Conservation (phyloP, 306 rosid species). For the Glycine tomentella region DNA sequence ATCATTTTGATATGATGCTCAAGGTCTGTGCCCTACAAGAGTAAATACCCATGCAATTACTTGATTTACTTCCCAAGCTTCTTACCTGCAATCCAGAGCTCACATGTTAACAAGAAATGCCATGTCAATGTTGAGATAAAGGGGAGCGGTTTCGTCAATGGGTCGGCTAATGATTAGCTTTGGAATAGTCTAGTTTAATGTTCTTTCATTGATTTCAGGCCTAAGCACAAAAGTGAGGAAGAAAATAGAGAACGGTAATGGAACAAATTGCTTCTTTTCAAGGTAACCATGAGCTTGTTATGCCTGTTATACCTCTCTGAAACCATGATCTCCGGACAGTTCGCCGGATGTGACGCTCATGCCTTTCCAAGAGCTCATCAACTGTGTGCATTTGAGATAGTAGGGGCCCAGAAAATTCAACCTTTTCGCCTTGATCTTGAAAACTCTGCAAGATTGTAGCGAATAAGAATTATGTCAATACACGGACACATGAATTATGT, state of each 20-base stretch:
- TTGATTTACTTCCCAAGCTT: conserved; percentile 51
- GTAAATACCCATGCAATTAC: conserved; percentile 39
- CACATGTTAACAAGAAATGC: conserved; percentile 41
- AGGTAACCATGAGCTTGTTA: neutral
- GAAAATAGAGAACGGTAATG: neutral
- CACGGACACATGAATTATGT: conserved; percentile 10
- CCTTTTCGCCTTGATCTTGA: conserved; percentile 80
- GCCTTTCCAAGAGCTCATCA: conserved; percentile 83
- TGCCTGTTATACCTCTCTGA: conserved; percentile 67
- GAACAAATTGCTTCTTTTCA: conserved; percentile 24
- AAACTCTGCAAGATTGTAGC: conserved; percentile 58
- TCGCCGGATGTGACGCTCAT: conserved; percentile 84
- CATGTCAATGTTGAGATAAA: neutral
- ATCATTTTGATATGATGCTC: conserved; percentile 24
- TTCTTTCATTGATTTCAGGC: neutral
- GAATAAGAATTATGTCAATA: conserved; percentile 28
- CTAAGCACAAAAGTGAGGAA: conserved; percentile 14
- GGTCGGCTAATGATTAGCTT: neutral
- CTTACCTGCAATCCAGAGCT: conserved; percentile 58
- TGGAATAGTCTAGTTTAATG: neutral
- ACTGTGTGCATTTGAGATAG: conserved; percentile 78
- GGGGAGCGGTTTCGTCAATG: neutral
- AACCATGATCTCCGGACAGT: conserved; percentile 90
- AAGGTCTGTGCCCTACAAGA: conserved; percentile 8
- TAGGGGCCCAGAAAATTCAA: conserved; percentile 93